A percentile compares a stretch with the other conserved stretches of the same genome.
phyloP scores from a whole-genome alignment of 2,329 filamentous ascomycete genomes.

The Ceratocystis cubensis region DNA sequence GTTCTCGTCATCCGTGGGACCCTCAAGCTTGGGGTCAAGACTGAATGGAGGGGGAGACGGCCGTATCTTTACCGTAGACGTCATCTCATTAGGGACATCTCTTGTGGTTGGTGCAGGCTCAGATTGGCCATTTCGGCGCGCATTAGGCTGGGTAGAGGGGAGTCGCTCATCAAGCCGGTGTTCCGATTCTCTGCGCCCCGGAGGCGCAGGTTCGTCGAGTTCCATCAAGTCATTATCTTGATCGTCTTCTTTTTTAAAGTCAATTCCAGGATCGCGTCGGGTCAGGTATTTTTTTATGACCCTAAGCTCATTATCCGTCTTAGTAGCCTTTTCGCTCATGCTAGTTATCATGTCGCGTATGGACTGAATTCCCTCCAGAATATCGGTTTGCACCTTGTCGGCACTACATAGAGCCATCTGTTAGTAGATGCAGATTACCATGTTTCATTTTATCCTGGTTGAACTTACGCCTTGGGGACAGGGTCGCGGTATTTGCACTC shows the following conservation, averaged over 20 bases:
- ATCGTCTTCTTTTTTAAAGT: slow-evolving; percentile 19
- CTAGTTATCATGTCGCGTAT: slow-evolving; percentile 27
- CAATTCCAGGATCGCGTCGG: slow-evolving; percentile 8
- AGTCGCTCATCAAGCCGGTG: neutral
- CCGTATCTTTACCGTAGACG: neutral
- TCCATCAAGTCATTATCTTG: neutral
- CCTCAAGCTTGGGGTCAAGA: neutral
- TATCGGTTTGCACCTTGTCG: slow-evolving; percentile 49
- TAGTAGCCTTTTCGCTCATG: neutral
- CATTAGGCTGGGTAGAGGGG: neutral
- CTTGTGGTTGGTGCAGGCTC: neutral
- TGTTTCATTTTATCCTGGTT: neutral
- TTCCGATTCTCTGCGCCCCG: neutral
- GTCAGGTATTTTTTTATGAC: slow-evolving; percentile 22
- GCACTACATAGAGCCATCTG: slow-evolving; percentile 29
- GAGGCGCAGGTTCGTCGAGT: neutral
- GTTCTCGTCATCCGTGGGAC: neutral
- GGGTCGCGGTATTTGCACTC: slow-evolving; percentile 83
- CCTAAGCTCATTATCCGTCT: slow-evolving; percentile 15
- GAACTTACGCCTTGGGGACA: slow-evolving; percentile 70
- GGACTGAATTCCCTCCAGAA: slow-evolving; percentile 41
- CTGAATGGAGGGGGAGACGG: neutral
- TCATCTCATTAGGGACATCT: slow-evolving; percentile 13
- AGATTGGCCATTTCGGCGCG: neutral
- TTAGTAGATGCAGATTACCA: neutral